These are phyloP conservation scores for Microbotryum intermedium DNA, from an alignment of 1,284 basidiomycete species.

Conservation along the genomic window DNA sequence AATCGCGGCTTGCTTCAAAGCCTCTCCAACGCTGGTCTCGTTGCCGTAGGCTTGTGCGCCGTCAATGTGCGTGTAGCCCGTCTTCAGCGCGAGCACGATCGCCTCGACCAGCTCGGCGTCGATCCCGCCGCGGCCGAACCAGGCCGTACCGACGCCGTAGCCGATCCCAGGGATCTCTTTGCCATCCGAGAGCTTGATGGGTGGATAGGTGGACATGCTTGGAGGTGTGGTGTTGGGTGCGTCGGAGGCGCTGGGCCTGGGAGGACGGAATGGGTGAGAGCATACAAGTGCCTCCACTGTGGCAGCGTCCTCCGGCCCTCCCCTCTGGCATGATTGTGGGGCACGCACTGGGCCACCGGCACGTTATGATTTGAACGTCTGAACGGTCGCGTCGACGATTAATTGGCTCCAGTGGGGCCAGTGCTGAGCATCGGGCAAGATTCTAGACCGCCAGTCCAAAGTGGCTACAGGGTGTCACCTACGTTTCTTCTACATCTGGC, in stretches of 20 bases:
- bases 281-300: too few species aligned
- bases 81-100: conserved; percentile 41
- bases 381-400: too few species aligned
- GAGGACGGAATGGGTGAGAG: neutral
- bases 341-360: too few species aligned
- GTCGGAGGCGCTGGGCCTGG: neutral
- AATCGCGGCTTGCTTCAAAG: conserved; percentile 49
- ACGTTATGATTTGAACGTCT: too few species aligned
- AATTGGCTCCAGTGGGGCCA: too few species aligned
- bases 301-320: too few species aligned
- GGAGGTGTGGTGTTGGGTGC: neutral
- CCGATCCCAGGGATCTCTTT: conserved; percentile 7
- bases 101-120: conserved; percentile 51
- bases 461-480: too few species aligned
- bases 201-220: conserved; percentile 15
- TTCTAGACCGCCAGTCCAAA: too few species aligned
- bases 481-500: too few species aligned
- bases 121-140: conserved; percentile 37
- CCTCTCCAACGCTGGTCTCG: conserved; percentile 43
- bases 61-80: conserved; percentile 28
- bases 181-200: conserved; percentile 14
- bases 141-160: conserved; percentile 21
- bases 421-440: too few species aligned
- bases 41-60: conserved; percentile 31
- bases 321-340: too few species aligned